Conservation (phyloP, 768 basidiomycete species). For the Kwoniella newhampshirensis region DNA sequence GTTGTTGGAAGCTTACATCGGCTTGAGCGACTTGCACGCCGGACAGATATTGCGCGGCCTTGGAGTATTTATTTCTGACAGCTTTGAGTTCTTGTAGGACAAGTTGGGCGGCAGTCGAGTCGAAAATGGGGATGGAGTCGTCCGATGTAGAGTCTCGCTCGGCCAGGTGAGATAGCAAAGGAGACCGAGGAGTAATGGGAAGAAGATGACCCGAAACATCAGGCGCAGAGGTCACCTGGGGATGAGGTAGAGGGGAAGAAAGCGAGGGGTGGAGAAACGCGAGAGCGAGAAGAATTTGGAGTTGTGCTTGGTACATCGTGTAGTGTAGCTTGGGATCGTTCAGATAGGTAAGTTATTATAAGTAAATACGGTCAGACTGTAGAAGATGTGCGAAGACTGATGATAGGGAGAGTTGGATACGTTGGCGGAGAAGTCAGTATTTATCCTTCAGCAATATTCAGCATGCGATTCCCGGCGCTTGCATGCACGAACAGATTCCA, state of each 20-base stretch:
- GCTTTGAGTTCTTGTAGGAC: constrained; percentile 12
- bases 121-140: constrained; percentile 16
- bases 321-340: not conserved
- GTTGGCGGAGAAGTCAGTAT: no score
- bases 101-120: constrained; percentile 9
- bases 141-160: constrained; percentile 7
- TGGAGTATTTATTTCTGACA: constrained; percentile 35
- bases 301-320: constrained; percentile 16
- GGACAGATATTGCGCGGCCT: constrained; percentile 30
- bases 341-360: constrained; percentile 1
- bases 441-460: no score
- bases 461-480: no score
- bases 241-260: constrained; percentile 12
- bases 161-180: constrained; percentile 15
- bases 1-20: constrained; percentile 25
- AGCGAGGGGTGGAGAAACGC: constrained; percentile 5
- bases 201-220: not conserved
- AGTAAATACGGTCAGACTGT: no score
- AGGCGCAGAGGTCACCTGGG: not conserved
- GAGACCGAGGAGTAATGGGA: constrained; percentile 10
- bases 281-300: constrained; percentile 20
- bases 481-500: no score
- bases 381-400: no score
- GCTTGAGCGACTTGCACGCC: constrained; percentile 33
- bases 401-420: no score